Conservation (phyloP, 1,284 basidiomycete genomes). For the Cutaneotrichosporon daszewskae region DNA sequence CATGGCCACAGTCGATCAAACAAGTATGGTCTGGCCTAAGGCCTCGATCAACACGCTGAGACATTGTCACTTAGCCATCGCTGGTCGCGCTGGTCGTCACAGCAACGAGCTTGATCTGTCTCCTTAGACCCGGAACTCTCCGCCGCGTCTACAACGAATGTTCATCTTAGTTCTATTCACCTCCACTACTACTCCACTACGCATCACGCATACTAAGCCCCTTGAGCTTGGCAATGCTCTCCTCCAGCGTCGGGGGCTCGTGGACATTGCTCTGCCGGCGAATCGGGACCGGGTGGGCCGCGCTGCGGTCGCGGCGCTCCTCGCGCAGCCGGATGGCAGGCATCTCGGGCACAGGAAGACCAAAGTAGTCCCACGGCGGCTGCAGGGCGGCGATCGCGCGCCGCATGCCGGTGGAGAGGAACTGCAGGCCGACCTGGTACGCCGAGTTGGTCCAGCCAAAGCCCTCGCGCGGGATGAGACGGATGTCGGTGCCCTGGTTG, state of each 20-base stretch:
- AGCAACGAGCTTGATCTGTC: too few relatives aligned
- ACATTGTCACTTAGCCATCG: too few relatives aligned
- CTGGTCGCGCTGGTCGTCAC: too few relatives aligned
- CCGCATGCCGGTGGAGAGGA: constrained; percentile 87
- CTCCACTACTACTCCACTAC: too few relatives aligned
- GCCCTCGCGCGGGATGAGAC: constrained; percentile 90
- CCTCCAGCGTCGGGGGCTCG: constrained; percentile 2
- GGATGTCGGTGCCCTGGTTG: constrained; percentile 96
- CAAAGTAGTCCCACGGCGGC: constrained; percentile 45
- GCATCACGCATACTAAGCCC: too few relatives aligned
- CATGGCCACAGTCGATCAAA: too few relatives aligned
- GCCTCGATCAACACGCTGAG: too few relatives aligned
- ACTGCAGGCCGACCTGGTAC: constrained; percentile 90
- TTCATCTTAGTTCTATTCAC: too few relatives aligned
- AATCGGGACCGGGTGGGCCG: neutral
- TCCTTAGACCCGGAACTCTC: too few relatives aligned
- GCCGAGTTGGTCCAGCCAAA: constrained; percentile 88
- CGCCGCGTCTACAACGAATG: too few relatives aligned
- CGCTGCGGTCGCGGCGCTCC: too few relatives aligned
- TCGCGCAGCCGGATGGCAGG: constrained; percentile 51
- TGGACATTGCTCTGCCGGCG: neutral
- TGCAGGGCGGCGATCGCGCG: constrained; percentile 83
- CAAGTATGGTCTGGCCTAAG: too few relatives aligned
- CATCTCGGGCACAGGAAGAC: constrained; percentile 50
- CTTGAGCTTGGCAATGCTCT: constrained; percentile 4